These are phyloP conservation scores for Pleurotus cornucopiae DNA, from an alignment of 768 basidiomycete species.

Conservation along the genomic window DNA sequence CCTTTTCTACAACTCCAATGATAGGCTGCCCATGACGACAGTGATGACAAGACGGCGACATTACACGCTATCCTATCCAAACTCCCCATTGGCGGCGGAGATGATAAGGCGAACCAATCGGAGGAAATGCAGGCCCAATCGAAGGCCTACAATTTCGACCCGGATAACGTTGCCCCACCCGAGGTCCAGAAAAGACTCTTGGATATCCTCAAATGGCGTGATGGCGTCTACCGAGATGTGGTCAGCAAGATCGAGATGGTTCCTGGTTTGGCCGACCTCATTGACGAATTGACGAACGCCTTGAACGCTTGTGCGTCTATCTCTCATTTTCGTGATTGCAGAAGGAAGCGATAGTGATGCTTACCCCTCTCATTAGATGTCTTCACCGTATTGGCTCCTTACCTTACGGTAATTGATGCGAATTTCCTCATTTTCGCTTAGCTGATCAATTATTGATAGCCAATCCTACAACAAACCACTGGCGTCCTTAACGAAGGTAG, in stretches of 20 bases:
- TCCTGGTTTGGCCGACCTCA: conserved; percentile 51
- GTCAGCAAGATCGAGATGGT: conserved; percentile 59
- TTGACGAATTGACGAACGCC: conserved; percentile 61
- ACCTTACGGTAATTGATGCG: conserved; percentile 39
- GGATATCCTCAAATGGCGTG: conserved; percentile 60
- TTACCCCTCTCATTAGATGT: conserved; percentile 37
- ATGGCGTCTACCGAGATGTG: conserved; percentile 50
- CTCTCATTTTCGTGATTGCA: not conserved
- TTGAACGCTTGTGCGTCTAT: conserved; percentile 56
- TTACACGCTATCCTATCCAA: conserved; percentile 45
- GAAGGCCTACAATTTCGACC: conserved; percentile 60
- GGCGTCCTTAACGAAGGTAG: conserved; percentile 55
- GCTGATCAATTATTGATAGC: conserved; percentile 30
- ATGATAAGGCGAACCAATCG: conserved; percentile 48
- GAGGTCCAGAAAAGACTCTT: conserved; percentile 57
- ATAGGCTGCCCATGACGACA: conserved; percentile 27
- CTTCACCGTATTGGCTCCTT: conserved; percentile 66
- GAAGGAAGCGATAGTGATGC: not conserved
- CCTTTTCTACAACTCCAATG: not conserved
- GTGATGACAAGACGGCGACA: conserved; percentile 28
- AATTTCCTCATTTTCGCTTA: not conserved
- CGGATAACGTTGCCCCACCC: conserved; percentile 57
- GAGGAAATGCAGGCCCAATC: conserved; percentile 51
- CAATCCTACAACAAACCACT: conserved; percentile 56
- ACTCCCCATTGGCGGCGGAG: conserved; percentile 47